These are phyloP conservation scores for Xylariaceae sp. DNA, from an alignment of 2,329 filamentous ascomycete species.

Conservation along the genomic window DNA sequence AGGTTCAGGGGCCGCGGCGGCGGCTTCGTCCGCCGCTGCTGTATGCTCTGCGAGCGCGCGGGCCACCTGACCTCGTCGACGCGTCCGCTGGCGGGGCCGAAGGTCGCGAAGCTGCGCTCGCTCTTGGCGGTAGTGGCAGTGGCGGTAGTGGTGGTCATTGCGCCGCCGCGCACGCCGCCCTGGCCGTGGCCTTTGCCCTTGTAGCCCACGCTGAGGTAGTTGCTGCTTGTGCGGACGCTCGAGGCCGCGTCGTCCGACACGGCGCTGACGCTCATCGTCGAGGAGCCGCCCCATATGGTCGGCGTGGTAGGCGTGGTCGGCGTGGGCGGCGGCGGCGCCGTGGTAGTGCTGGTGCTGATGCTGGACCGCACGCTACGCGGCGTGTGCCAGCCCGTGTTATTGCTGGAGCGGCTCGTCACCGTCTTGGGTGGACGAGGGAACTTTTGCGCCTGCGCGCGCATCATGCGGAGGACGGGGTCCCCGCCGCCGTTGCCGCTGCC, in stretches of 20 bases:
- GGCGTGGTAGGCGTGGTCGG: constrained; percentile 21
- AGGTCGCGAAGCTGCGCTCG: constrained; percentile 29
- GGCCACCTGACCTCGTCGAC: constrained; percentile 21
- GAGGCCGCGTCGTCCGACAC: constrained; percentile 32
- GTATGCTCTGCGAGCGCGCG: constrained; percentile 24
- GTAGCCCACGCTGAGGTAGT: constrained; percentile 1
- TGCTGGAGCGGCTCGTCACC: constrained; percentile 18
- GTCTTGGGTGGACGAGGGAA: constrained; percentile 29
- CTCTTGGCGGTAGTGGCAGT: constrained; percentile 8
- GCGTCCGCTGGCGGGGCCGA: constrained; percentile 15
- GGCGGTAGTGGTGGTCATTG: constrained; percentile 1
- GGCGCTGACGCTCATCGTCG: constrained; percentile 31
- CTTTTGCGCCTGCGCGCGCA: constrained; percentile 29
- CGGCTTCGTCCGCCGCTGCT: constrained; percentile 16
- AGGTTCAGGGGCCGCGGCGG: constrained; percentile 25
- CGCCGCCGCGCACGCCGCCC: background rate
- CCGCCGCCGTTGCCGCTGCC: constrained; percentile 3
- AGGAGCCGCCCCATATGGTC: constrained; percentile 35
- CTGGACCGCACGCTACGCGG: constrained; percentile 28
- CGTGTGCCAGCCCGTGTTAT: constrained; percentile 25
- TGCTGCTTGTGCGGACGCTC: constrained; percentile 18
- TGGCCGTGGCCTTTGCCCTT: constrained; percentile 10
- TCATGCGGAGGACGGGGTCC: constrained; percentile 32
- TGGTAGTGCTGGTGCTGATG: too few species aligned
- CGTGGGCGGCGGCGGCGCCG: too few species aligned